Percentiles rank a stretch among this genome's conserved stretches.
Evolutionary conservation across 495 filamentous ascomycete species (phyloP).

Genomic region (Penicillium bialowiezense): DNA sequence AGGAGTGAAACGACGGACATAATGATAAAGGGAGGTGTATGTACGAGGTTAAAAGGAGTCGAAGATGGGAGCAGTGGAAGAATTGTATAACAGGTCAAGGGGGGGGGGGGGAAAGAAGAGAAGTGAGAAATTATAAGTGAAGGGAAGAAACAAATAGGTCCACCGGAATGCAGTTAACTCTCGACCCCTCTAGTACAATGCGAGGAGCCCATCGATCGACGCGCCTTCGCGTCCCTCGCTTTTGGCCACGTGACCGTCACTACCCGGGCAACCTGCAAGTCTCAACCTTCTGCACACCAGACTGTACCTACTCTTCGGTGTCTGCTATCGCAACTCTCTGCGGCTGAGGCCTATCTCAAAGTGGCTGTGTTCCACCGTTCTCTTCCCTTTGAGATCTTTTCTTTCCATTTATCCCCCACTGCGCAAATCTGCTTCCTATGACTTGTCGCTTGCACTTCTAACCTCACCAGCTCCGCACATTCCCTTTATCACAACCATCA

Average conservation of each 20-base stretch:
- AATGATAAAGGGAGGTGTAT: slow-evolving; percentile 18
- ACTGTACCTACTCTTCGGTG: too few relatives aligned
- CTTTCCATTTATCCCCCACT: background rate
- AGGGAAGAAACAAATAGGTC: slow-evolving; percentile 23
- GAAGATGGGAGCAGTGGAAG: slow-evolving; percentile 29
- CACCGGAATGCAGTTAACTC: slow-evolving; percentile 23
- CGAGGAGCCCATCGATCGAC: slow-evolving; percentile 23
- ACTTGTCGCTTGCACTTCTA: background rate
- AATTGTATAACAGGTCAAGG: slow-evolving; percentile 93
- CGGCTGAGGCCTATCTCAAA: slow-evolving; percentile 5
- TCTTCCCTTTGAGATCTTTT: background rate
- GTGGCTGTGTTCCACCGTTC: slow-evolving; percentile 8
- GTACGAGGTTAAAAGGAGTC: slow-evolving; percentile 34
- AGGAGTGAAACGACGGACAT: slow-evolving; percentile 97
- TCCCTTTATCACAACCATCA: slow-evolving; percentile 6
- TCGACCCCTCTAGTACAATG: slow-evolving; percentile 16
- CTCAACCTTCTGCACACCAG: too few relatives aligned
- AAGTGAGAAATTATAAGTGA: slow-evolving; percentile 7
- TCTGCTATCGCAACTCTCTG: background rate
- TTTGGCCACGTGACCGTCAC: slow-evolving; percentile 18
- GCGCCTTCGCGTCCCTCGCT: slow-evolving; percentile 31
- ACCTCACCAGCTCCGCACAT: slow-evolving; percentile 1
- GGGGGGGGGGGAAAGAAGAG: slow-evolving; percentile 37
- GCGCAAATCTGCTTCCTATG: background rate
- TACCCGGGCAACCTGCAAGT: slow-evolving; percentile 7